These are phyloP conservation scores for Lepidium africanum DNA, from an alignment of 345 rosid genomes.

Conservation along the genomic window DNA sequence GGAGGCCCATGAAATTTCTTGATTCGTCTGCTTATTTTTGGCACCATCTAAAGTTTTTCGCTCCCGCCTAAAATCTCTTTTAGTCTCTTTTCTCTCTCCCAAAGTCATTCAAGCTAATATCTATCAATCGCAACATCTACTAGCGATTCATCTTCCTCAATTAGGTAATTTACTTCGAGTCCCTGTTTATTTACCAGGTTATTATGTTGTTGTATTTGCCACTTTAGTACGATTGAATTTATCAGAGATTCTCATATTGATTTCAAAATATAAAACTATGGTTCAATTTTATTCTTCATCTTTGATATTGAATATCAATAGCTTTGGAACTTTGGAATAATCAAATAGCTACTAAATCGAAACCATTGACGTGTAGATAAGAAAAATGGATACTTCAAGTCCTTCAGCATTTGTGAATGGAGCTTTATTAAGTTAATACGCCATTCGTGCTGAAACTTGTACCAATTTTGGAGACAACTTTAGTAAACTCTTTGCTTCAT, in stretches of 20 bases:
- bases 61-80: too few species aligned
- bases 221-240: neutral
- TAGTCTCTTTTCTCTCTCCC: too few species aligned
- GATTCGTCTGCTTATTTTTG: too few species aligned
- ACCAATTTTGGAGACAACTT: conserved; percentile 71
- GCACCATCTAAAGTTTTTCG: too few species aligned
- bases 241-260: neutral
- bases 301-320: neutral
- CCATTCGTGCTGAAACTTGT: conserved; percentile 58
- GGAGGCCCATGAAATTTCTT: too few species aligned
- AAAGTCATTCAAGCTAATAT: too few species aligned
- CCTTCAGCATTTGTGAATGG: conserved; percentile 91
- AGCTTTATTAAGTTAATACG: conserved; percentile 35
- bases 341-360: too few species aligned
- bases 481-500: conserved; percentile 35
- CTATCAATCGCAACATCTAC: too few species aligned
- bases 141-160: conserved; percentile 17
- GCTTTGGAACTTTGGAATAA: neutral
- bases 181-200: neutral
- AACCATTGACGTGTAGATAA: neutral
- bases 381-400: conserved; percentile 60
- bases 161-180: neutral
- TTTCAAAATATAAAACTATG: neutral
- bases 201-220: neutral
- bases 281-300: neutral